These are phyloP conservation scores for Ophiostoma quercus DNA, from an alignment of 2,329 filamentous ascomycete species.

Conservation along the genomic window DNA sequence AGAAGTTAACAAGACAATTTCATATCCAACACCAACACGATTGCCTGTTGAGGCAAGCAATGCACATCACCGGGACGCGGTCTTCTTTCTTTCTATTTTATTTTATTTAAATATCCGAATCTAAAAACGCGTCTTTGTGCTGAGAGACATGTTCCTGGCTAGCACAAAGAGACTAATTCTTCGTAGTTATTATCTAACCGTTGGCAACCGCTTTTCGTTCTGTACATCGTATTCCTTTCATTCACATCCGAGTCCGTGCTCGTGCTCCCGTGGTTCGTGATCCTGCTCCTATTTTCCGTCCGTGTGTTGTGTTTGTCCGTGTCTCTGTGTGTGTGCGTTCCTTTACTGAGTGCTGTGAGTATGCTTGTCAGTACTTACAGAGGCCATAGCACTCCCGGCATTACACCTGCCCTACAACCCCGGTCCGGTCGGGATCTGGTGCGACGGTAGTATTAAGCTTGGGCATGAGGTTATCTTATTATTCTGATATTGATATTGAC, in stretches of 20 bases:
- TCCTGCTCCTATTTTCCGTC: neutral
- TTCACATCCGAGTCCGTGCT: neutral
- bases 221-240: neutral
- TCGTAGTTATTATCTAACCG: neutral
- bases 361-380: too few relatives aligned
- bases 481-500: too few relatives aligned
- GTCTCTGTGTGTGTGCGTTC: too few relatives aligned
- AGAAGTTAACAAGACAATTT: neutral
- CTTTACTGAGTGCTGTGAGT: too few relatives aligned
- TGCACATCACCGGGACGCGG: neutral
- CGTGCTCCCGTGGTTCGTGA: neutral
- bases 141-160: neutral
- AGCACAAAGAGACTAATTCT: neutral
- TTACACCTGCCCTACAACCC: neutral
- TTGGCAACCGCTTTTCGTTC: neutral
- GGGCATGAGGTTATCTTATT: neutral
- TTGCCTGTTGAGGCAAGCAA: neutral
- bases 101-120: too few relatives aligned
- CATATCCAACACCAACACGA: neutral
- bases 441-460: neutral
- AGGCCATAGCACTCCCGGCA: constrained; percentile 1
- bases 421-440: neutral
- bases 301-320: neutral
- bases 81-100: neutral
- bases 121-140: neutral